Conservation (phyloP, 2,329 filamentous ascomycete genomes). For the Remersonia thermophila region DNA sequence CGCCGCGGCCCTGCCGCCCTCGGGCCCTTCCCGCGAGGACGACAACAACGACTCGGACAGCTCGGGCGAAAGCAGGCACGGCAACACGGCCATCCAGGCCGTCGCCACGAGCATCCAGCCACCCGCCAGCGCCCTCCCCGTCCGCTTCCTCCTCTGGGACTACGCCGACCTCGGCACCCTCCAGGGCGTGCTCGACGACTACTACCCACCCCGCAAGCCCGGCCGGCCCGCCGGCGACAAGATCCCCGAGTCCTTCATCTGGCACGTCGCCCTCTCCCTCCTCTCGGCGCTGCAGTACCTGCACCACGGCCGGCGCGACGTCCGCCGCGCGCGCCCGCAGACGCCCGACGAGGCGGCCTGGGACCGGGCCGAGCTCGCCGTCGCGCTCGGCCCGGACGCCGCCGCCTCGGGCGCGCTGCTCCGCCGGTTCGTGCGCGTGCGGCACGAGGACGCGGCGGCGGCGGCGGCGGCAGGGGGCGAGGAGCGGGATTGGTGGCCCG, state of each 20-base stretch:
- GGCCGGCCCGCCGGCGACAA: background rate
- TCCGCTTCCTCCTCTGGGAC: conserved; percentile 34
- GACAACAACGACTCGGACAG: conserved; percentile 7
- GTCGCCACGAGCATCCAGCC: no score
- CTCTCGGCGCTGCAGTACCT: no score
- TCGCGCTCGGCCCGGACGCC: background rate
- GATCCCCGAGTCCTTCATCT: no score
- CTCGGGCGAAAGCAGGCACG: background rate
- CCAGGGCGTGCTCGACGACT: conserved; percentile 23
- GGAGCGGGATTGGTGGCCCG: conserved; percentile 36
- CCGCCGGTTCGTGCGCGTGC: background rate
- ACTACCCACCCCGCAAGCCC: background rate
- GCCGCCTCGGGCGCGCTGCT: background rate
- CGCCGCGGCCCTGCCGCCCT: background rate
- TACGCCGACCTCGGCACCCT: conserved; percentile 40
- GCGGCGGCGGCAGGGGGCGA: conserved; percentile 8
- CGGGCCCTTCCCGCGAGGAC: conserved; percentile 12
- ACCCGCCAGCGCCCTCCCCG: no score
- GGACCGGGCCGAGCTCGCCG: background rate
- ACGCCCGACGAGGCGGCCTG: no score
- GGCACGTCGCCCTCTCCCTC: no score
- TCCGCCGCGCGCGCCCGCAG: no score
- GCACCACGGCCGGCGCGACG: no score
- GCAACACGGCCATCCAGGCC: conserved; percentile 1
- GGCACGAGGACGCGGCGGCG: no score